Base-by-base conservation (phyloP, 2,329 filamentous ascomycete genomes). In the Nemania bipapillata region DNA sequence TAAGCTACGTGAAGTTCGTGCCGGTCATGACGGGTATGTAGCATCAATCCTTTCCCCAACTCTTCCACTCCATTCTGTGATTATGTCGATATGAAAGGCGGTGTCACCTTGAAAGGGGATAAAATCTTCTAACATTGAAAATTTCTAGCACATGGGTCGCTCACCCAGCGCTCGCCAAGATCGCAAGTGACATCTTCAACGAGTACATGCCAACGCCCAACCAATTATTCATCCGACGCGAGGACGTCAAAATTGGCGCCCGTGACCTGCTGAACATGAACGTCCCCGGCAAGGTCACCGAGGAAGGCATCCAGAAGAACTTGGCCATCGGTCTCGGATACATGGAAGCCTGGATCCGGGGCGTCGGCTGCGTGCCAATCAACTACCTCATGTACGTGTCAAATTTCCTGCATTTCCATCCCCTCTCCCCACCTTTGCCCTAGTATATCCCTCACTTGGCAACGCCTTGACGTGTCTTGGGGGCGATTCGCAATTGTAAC, bases 201-300 rank as follows among this genome's bases (percentile, higher is more conserved):
- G 91, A 94, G 85, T 85, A 98, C 86, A 99, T 99, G 96, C 96
- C 96, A 9, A 97, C 95, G 3, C 94, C 96, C 55, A 99, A 99
- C 85, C 96, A 99, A 83, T 89, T 97, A 77, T 96, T 95, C 80
- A 84, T 93, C 71, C 92, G 94, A 72, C 91, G 94, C 71, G 94
- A 97, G 81, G 95, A 98, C 55, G 94, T 97, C 68, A 83, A 88
- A 77, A 90, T 99, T 77, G 90, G 90, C 54, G 90, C 90, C 77
- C 96, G 96, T 77, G 96, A 98, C 78, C 87, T 99, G 61, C 88
- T 98, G 68, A 98, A 98, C 87, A 98, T 97, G 92, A 98, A 98
- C 77, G 92, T 98, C 1, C 94, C 95, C 6, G 96, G 96, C 28
- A 87, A 89, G 80, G 87, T 99, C 79, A 97, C 95, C 75, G 95